Conservation (phyloP, 495 filamentous ascomycete species). For the Chaetomidium leptoderma region DNA sequence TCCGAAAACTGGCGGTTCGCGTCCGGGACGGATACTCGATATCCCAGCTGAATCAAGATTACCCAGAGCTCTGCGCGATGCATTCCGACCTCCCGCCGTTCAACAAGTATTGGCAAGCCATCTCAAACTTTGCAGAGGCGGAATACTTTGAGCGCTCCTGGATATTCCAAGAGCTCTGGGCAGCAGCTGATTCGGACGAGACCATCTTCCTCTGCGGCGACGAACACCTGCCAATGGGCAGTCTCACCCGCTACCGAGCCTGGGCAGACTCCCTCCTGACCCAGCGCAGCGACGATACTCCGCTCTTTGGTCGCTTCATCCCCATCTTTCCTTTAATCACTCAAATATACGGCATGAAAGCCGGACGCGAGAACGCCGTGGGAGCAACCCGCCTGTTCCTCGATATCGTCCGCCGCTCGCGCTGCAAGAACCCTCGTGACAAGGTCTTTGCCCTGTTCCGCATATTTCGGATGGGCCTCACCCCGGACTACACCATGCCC, state of each 20-base stretch:
- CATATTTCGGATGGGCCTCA: too few species aligned
- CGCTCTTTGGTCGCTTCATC: too few species aligned
- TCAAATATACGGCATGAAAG: too few species aligned
- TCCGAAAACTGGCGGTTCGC: neutral
- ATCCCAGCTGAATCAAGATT: neutral
- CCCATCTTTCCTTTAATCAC: too few species aligned
- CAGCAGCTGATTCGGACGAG: neutral
- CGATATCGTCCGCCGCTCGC: too few species aligned
- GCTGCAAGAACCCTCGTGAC: too few species aligned
- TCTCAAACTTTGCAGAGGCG: neutral
- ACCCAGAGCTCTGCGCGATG: neutral
- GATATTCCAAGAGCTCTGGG: neutral
- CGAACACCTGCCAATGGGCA: neutral
- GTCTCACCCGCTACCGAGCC: neutral
- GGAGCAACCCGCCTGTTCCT: too few species aligned
- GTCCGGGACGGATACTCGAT: neutral
- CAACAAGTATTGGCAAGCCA: neutral
- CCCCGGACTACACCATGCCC: too few species aligned
- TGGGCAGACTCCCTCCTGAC: neutral
- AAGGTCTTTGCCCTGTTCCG: too few species aligned
- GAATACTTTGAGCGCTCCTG: neutral
- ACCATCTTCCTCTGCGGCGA: neutral
- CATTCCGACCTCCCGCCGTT: neutral
- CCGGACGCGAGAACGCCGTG: too few species aligned
- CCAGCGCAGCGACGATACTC: too few species aligned